Percentiles rank a stretch among this genome's conserved stretches.
phyloP scores from a whole-genome alignment of 768 basidiomycete species.

The Psilocybe azurescens region DNA sequence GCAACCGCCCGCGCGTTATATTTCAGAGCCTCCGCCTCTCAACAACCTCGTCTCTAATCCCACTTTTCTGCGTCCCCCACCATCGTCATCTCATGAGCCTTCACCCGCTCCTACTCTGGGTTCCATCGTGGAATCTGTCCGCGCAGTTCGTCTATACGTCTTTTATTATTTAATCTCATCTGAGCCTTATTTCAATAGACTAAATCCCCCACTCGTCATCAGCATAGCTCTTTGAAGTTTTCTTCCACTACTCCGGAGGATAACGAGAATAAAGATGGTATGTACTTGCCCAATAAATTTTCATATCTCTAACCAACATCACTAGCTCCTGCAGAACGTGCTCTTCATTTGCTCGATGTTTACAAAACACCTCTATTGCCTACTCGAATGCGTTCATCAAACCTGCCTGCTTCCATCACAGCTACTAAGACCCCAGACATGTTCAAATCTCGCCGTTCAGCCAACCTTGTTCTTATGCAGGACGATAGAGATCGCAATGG shows the following conservation, averaged over 20 bases:
- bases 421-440: slow-evolving; percentile 58
- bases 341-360: slow-evolving; percentile 73
- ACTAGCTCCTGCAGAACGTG: slow-evolving; percentile 63
- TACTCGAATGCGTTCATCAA: slow-evolving; percentile 53
- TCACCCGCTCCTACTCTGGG: slow-evolving; percentile 57
- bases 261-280: slow-evolving; percentile 30
- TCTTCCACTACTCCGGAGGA: slow-evolving; percentile 39
- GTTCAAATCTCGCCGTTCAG: slow-evolving; percentile 58
- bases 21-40: slow-evolving; percentile 75
- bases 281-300: slow-evolving; percentile 20
- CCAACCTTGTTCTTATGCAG: slow-evolving; percentile 60
- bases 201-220: slow-evolving; percentile 56
- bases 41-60: slow-evolving; percentile 67
- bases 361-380: slow-evolving; percentile 83
- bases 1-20: slow-evolving; percentile 42
- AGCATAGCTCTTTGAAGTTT: slow-evolving; percentile 58
- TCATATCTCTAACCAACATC: slow-evolving; percentile 10
- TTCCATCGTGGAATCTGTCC: slow-evolving; percentile 59
- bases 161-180: slow-evolving; percentile 12
- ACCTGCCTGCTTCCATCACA: slow-evolving; percentile 34
- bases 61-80: slow-evolving; percentile 70
- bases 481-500: slow-evolving; percentile 63
- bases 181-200: slow-evolving; percentile 33
- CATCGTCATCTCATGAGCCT: slow-evolving; percentile 36
- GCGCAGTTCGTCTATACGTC: slow-evolving; percentile 48